These are phyloP conservation scores for Xylaria arbuscula DNA, from an alignment of 2,329 filamentous ascomycete genomes.

Conservation along the genomic window DNA sequence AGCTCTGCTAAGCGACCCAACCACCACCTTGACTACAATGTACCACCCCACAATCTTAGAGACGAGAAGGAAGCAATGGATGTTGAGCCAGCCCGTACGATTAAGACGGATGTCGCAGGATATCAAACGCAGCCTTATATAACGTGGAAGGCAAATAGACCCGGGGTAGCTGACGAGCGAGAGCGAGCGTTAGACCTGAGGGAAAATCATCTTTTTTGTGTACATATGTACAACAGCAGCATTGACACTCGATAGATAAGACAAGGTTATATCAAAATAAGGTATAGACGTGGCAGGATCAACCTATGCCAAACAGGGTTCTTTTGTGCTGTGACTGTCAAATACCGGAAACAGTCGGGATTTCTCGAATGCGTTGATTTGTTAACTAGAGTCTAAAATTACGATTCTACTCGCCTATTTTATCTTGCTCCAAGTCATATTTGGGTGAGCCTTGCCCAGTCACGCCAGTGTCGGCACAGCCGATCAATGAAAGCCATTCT, in stretches of 20 bases:
- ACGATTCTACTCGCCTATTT: slow-evolving; percentile 27
- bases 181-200: slow-evolving; percentile 31
- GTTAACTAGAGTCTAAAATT: slow-evolving; percentile 12
- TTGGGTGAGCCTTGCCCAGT: slow-evolving; percentile 9
- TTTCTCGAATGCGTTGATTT: slow-evolving; percentile 6
- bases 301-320: not conserved
- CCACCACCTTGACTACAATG: slow-evolving; percentile 22
- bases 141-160: slow-evolving; percentile 27
- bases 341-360: not conserved
- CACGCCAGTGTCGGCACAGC: slow-evolving; percentile 13
- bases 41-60: not conserved
- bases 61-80: not conserved
- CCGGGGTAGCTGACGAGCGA: slow-evolving; percentile 18
- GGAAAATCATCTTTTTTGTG: slow-evolving; percentile 31
- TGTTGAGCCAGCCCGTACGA: not conserved
- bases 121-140: slow-evolving; percentile 23
- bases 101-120: slow-evolving; percentile 11
- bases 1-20: slow-evolving; percentile 17
- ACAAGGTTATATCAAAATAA: slow-evolving; percentile 27
- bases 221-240: slow-evolving; percentile 40
- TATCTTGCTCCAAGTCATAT: slow-evolving; percentile 14
- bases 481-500: slow-evolving; percentile 35
- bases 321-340: not conserved
- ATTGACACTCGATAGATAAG: slow-evolving; percentile 37
- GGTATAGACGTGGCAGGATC: slow-evolving; percentile 16